Conservation (phyloP, 352 stramenopile species). For the Globisporangium alternatum region DNA sequence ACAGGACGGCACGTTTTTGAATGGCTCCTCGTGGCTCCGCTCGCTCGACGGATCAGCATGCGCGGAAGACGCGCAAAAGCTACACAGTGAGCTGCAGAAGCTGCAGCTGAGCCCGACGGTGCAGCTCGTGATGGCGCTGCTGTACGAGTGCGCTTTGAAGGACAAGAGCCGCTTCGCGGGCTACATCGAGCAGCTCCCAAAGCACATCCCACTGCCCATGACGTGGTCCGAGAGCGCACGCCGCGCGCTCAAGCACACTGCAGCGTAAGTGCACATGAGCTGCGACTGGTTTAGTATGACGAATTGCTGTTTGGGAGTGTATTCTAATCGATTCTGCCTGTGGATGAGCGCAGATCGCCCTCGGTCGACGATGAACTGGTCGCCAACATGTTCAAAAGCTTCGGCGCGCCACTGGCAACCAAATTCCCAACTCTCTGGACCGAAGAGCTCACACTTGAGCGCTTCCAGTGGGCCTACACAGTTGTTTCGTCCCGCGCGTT, state of each 20-base stretch:
- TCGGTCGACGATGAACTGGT: slow-evolving; percentile 61
- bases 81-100: slow-evolving; percentile 26
- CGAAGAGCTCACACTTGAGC: slow-evolving; percentile 31
- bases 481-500: slow-evolving; percentile 71
- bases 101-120: slow-evolving; percentile 46
- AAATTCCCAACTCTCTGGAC: slow-evolving; percentile 45
- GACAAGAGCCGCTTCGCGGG: slow-evolving; percentile 42
- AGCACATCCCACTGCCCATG: slow-evolving; percentile 44
- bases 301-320: not conserved
- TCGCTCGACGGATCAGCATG: slow-evolving; percentile 9
- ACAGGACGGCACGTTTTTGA: slow-evolving; percentile 36
- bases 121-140: slow-evolving; percentile 41
- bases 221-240: slow-evolving; percentile 30
- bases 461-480: slow-evolving; percentile 65
- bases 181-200: slow-evolving; percentile 62
- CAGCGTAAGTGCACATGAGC: slow-evolving; percentile 26
- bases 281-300: not conserved
- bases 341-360: slow-evolving; percentile 23
- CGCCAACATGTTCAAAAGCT: slow-evolving; percentile 40
- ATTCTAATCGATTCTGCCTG: not conserved
- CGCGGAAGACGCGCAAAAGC: not conserved
- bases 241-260: slow-evolving; percentile 43
- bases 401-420: slow-evolving; percentile 29
- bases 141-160: slow-evolving; percentile 36
- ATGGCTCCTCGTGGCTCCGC: slow-evolving; percentile 42